Base-by-base conservation (phyloP, 2,329 filamentous ascomycete genomes). In the Hysterium pulicare region DNA sequence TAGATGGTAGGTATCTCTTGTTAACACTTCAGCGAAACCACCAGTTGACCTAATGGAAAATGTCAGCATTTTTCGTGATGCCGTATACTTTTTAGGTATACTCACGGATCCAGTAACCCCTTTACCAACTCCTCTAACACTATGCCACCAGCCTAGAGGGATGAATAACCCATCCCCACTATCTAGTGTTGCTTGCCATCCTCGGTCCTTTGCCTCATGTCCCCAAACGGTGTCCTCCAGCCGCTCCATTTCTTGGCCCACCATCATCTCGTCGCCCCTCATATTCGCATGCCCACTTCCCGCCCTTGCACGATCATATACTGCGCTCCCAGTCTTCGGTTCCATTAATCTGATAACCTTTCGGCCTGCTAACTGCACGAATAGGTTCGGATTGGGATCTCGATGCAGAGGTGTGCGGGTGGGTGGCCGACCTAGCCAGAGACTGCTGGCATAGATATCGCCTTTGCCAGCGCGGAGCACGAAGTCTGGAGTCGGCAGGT, bases 381-480 rank as follows among this genome's bases (percentile, higher is more conserved):
- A 95, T 0, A 96, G 57, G 60, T 98, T 98, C 0, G 89, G 89
- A 57, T 97, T 97, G 0, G 93, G 93, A 58, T 98, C 93, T 41
- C 86, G 81, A 66, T 98, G 93, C 3, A 95, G 72, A 3, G 93
- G 90, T 1, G 93, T 96, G 54, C 89, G 90, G 0, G 90, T 96
- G 0, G 89, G 89, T 30, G 89, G 82, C 11, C 84, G 73, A 1
- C 93, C 93, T 10, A 97, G 76, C 91, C 91, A 98, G 33, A 97
- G 72, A 54, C 87, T 94, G 0, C 86, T 84, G 54, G 77, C 80
- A 62, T 97, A 96, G n/a, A 96, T 69, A 62, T 96, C 90, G 2
- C 88, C 89, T 52, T 79, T 85, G 0, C 87, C 87, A 1, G 80
- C 76, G 5, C 71, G 61, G 3, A 58, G 64, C 3, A 95, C 81